A percentile compares a stretch with the other conserved stretches of the same genome.
Evolutionary conservation across 768 basidiomycete genomes (phyloP).

Genomic region (Mycena rosella): DNA sequence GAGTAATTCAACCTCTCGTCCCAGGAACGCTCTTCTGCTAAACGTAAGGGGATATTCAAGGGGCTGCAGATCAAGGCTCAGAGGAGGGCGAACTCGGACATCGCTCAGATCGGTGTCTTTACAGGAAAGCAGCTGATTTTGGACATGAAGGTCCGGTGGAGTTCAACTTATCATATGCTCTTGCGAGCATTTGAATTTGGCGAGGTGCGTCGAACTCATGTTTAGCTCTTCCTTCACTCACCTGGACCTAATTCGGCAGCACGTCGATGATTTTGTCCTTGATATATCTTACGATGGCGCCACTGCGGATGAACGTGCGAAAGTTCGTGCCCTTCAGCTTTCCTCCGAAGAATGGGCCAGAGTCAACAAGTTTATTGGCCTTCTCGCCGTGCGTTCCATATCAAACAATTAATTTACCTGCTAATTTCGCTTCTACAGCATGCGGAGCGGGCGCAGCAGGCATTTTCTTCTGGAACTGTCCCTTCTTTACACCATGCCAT

Average conservation of each 20-base stretch:
- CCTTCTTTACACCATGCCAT: conserved; percentile 46
- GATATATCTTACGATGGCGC: conserved; percentile 41
- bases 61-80: conserved; percentile 33
- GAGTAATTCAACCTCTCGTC: background rate
- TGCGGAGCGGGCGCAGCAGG: conserved; percentile 49
- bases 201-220: conserved; percentile 21
- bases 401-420: no score
- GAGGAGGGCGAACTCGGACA: background rate
- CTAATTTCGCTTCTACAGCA: conserved; percentile 34
- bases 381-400: conserved; percentile 37
- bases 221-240: background rate
- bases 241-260: conserved; percentile 25
- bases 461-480: conserved; percentile 46
- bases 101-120: background rate
- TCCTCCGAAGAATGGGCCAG: conserved; percentile 42
- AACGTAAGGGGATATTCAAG: conserved; percentile 42
- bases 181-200: conserved; percentile 16
- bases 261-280: conserved; percentile 43
- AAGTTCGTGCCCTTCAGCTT: conserved; percentile 38
- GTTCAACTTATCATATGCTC: conserved; percentile 47
- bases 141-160: conserved; percentile 50
- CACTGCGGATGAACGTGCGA: conserved; percentile 41
- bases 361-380: conserved; percentile 35
- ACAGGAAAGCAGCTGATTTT: conserved; percentile 37
- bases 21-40: conserved; percentile 43